Percentiles rank a stretch among this genome's conserved stretches.
These are phyloP conservation scores for Lachnellula cervina DNA, from an alignment of 2,329 filamentous ascomycete species.

Conservation along the genomic window DNA sequence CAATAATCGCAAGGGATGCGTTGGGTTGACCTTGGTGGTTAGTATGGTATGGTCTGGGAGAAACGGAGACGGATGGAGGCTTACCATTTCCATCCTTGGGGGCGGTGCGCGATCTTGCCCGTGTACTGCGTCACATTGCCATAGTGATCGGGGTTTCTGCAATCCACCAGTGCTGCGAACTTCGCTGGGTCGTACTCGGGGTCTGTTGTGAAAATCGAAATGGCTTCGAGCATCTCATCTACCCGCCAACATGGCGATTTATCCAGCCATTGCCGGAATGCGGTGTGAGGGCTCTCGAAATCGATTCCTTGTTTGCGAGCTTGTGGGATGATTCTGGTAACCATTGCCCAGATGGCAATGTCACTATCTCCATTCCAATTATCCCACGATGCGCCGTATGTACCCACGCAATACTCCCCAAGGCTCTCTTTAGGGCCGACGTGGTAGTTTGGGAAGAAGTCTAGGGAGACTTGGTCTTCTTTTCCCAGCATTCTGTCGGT, in stretches of 20 bases:
- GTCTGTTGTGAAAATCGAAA: constrained; percentile 2
- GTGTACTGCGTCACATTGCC: constrained; percentile 4
- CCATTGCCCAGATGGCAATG: constrained; percentile 23
- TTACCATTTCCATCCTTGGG: constrained; percentile 16
- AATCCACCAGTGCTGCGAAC: constrained; percentile 18
- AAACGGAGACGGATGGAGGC: background rate
- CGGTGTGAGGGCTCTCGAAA: constrained; percentile 9
- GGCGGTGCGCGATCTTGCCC: constrained; percentile 1
- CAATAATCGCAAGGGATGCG: constrained; percentile 10
- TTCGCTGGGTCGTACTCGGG: background rate
- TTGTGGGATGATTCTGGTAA: constrained; percentile 11
- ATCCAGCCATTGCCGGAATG: constrained; percentile 26
- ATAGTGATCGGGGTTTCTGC: constrained; percentile 2
- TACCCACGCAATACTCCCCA: constrained; percentile 4
- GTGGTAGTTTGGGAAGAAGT: constrained; percentile 28
- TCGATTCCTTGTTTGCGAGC: constrained; percentile 20
- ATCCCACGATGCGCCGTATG: constrained; percentile 28
- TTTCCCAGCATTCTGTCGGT: constrained; percentile 15
- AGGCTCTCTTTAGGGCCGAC: constrained; percentile 10
- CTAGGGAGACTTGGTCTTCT: constrained; percentile 20
- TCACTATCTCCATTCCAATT: constrained; percentile 17
- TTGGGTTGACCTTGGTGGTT: constrained; percentile 7
- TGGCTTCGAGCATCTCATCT: constrained; percentile 13
- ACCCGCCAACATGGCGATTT: constrained; percentile 22
- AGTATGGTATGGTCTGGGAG: background rate